Evolutionary conservation across 768 basidiomycete genomes (phyloP), one percentile per base, ranked within the genome.

Genomic region (Austroboletus eburneus): DNA sequence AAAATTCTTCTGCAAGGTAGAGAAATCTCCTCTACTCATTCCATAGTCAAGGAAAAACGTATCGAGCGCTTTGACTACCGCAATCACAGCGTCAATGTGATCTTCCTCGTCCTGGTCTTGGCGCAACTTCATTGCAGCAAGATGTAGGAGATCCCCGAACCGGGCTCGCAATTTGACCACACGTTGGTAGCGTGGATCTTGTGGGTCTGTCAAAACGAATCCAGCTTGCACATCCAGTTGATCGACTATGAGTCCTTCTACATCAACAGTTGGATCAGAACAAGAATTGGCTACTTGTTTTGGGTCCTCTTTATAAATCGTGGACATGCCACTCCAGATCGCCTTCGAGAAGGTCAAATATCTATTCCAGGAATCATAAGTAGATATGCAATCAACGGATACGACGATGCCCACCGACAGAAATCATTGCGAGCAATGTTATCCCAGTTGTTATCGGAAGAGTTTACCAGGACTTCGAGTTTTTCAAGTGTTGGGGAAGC

Each of bases 21-120:
- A 78, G 53, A 80, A 87, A 43, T 79, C 76, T 42, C 66, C 66
- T 57, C 80, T 69, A 38, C 68, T 78, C 61, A 86, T 69, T 13
- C 78, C 87, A 64, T 88, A 88, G 42, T 80, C 80, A 39, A 90
- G 70, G 56, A 91, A 69, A 57, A 79, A 88, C 2, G 81, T 78
- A 53, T 91, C 89, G 36, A 91, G 83, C 4, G 82, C 83, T 52
- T 80, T 81, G 20, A 81, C 77, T 16, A 90, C 78, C 30, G 73
- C 72, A 27, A 89, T 76, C 25, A 95, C 80, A 5, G 89, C 86
- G 62, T 98, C 94, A 36, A 90, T 86, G 51, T 90, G 87, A 60
- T 91, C 88, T 63, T 91, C 89, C 27, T 78, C 80, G 36, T 76
- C 78, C 12, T 73, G 77, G 35, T 77, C 75, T 55, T 77, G 74